Percentiles rank a stretch among this genome's conserved stretches.
These are phyloP conservation scores for Linaria vulgaris DNA, from an alignment of 257 asterid genomes.

Conservation along the genomic window DNA sequence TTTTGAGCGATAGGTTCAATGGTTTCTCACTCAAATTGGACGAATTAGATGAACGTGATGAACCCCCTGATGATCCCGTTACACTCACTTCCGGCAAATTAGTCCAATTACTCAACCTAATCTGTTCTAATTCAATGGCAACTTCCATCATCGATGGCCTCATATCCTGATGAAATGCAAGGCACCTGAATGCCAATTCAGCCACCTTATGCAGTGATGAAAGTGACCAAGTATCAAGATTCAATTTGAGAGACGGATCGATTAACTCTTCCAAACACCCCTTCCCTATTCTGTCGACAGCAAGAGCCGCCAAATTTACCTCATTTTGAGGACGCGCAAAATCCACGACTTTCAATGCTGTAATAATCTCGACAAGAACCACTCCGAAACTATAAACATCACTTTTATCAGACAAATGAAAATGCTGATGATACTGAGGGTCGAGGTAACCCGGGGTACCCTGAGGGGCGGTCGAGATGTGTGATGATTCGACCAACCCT, in stretches of 20 bases:
- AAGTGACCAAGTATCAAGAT: conserved; percentile 34
- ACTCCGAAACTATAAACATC: conserved; percentile 79
- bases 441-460: conserved; percentile 83
- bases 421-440: conserved; percentile 71
- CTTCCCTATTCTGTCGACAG: conserved; percentile 61
- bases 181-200: conserved; percentile 71
- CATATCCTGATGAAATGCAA: conserved; percentile 67
- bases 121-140: conserved; percentile 62
- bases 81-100: conserved; percentile 21
- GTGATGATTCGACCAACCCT: conserved; percentile 57
- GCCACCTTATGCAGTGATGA: conserved; percentile 52
- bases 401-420: conserved; percentile 73
- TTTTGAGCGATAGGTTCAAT: conserved; percentile 15
- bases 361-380: conserved; percentile 66
- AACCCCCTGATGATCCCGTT: conserved; percentile 26
- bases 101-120: conserved; percentile 47
- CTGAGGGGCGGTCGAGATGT: conserved; percentile 73
- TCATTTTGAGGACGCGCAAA: conserved; percentile 52
- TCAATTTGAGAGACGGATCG: conserved; percentile 42
- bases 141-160: conserved; percentile 82
- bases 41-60: conserved; percentile 33
- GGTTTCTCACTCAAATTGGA: conserved; percentile 47
- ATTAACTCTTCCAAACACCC: conserved; percentile 55
- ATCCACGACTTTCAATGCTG: conserved; percentile 58
- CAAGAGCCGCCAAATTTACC: conserved; percentile 57